Conservation (phyloP, 164 flowering plant species). For the Nymphaea colorata region DNA sequence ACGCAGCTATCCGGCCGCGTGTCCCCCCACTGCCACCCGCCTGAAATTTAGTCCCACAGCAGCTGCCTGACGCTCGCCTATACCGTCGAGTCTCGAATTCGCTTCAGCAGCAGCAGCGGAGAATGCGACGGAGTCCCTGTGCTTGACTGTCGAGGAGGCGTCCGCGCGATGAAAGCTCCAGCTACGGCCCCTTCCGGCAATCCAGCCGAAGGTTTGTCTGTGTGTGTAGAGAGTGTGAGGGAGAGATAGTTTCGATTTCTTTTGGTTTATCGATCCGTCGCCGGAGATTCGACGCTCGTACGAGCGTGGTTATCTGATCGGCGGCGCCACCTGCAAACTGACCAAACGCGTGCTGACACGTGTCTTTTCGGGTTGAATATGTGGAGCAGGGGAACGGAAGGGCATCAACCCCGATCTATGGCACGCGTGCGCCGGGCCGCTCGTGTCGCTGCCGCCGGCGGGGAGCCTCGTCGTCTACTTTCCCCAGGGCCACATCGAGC, state of each 20-base stretch:
- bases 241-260: not conserved
- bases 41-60: not conserved
- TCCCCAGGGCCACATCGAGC: conserved; percentile 94
- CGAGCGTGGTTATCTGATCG: not conserved
- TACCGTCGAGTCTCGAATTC: not conserved
- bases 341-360: not conserved
- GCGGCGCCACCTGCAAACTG: not conserved
- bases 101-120: not conserved
- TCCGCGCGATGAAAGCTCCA: not conserved
- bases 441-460: conserved; percentile 70
- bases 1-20: not conserved
- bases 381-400: conserved; percentile 53
- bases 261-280: not conserved
- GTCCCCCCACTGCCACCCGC: not conserved
- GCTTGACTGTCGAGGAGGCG: not conserved
- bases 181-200: not conserved
- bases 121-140: too few relatives aligned
- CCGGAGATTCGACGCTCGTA: not conserved
- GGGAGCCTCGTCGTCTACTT: conserved; percentile 80
- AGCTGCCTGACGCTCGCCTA: not conserved
- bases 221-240: not conserved
- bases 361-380: not conserved
- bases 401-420: conserved; percentile 76
- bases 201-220: not conserved
- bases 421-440: conserved; percentile 93